Percentiles rank a stretch among this genome's conserved stretches.
phyloP scores from a whole-genome alignment of 192 early-diverging fungal species.

The Backusella liffmaniae region DNA sequence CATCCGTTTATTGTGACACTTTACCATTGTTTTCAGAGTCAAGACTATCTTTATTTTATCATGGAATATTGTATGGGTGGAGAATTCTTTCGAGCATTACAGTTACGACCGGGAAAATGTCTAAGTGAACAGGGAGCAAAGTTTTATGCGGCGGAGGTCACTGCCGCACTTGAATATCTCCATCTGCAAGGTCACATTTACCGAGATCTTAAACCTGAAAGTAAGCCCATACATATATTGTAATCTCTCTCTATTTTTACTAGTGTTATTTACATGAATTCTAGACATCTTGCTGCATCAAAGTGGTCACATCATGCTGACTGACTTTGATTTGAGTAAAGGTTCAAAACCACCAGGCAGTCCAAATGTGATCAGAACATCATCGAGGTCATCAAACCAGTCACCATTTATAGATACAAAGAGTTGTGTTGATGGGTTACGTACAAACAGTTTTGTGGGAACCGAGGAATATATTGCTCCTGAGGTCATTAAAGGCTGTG shows the following conservation, averaged over 20 bases:
- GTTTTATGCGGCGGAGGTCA: constrained; percentile 98
- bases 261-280: not conserved
- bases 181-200: constrained; percentile 88
- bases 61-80: constrained; percentile 92
- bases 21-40: constrained; percentile 87
- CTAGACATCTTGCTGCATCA: constrained; percentile 81
- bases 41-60: constrained; percentile 80
- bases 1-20: constrained; percentile 89
- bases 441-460: constrained; percentile 98
- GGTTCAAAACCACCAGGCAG: constrained; percentile 82
- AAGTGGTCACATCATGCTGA: constrained; percentile 56
- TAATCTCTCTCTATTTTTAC: not conserved
- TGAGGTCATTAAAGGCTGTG: constrained; percentile 52
- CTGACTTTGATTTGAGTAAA: constrained; percentile 98
- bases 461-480: constrained; percentile 98
- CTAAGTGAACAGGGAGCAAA: constrained; percentile 86
- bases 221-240: constrained; percentile 44
- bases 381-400: constrained; percentile 50
- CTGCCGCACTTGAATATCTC: constrained; percentile 92
- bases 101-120: constrained; percentile 85
- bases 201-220: constrained; percentile 66
- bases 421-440: constrained; percentile 78
- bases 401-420: constrained; percentile 84
- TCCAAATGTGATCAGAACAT: constrained; percentile 58
- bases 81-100: constrained; percentile 88